Conservation (phyloP, 139 green algal genomes). For the Prasinococcaceae sp. region DNA sequence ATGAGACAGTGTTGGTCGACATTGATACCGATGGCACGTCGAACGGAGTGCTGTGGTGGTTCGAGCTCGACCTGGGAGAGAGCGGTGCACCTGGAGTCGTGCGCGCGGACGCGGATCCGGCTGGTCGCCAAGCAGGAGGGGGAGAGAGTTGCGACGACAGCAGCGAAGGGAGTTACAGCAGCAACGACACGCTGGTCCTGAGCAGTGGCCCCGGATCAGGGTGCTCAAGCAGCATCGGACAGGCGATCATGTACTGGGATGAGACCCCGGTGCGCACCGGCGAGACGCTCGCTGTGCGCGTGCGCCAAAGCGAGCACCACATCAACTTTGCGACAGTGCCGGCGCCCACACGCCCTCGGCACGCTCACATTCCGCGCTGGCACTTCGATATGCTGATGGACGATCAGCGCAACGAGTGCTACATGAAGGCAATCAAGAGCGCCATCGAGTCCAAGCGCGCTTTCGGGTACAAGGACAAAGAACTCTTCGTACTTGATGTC, state of each 20-base stretch:
- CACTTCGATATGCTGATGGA: slow-evolving; percentile 75
- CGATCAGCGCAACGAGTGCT: slow-evolving; percentile 41
- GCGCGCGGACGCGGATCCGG: background rate
- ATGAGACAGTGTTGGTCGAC: slow-evolving; percentile 18
- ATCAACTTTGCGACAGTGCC: slow-evolving; percentile 18
- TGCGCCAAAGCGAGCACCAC: no score
- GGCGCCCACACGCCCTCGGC: slow-evolving; percentile 23
- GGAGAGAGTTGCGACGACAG: background rate
- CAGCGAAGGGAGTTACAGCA: background rate
- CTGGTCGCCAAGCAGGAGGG: background rate
- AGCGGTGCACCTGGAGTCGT: background rate
- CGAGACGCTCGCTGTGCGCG: background rate
- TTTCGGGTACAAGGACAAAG: slow-evolving; percentile 2
- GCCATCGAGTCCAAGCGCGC: slow-evolving; percentile 7
- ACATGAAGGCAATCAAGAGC: slow-evolving; percentile 40
- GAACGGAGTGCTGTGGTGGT: slow-evolving; percentile 23
- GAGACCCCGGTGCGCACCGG: slow-evolving; percentile 3
- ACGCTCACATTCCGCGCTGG: slow-evolving; percentile 54
- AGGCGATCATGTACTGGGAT: slow-evolving; percentile 43
- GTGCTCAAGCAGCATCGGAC: slow-evolving; percentile 2
- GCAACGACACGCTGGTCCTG: no score
- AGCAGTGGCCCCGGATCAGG: no score
- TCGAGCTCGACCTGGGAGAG: slow-evolving; percentile 14
- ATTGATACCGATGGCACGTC: slow-evolving; percentile 5
- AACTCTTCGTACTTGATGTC: slow-evolving; percentile 45